phyloP scores from a whole-genome alignment of 805 yeast genomes.

The Zygoascus flipseniorum region DNA sequence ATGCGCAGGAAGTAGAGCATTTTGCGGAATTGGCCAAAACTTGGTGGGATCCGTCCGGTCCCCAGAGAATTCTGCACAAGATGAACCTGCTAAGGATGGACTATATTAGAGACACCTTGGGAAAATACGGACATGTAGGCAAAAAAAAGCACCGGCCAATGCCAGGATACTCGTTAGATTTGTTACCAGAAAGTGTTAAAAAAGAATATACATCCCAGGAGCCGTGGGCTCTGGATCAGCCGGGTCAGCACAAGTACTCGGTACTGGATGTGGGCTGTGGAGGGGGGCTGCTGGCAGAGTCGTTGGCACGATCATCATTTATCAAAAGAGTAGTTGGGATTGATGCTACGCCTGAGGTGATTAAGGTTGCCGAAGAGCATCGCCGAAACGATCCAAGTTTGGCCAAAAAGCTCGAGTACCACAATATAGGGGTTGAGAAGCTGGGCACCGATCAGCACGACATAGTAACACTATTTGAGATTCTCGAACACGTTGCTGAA shows the following conservation, averaged over 20 bases:
- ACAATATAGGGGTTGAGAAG: constrained; percentile 55
- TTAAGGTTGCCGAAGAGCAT: constrained; percentile 72
- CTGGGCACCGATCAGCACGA: constrained; percentile 45
- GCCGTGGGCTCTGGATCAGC: background rate
- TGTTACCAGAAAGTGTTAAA: constrained; percentile 45
- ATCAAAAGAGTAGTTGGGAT: constrained; percentile 68
- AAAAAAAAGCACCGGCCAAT: constrained; percentile 33
- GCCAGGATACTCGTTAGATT: constrained; percentile 66
- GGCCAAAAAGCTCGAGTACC: constrained; percentile 45
- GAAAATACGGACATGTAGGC: constrained; percentile 36
- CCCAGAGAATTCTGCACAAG: constrained; percentile 87
- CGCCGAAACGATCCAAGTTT: constrained; percentile 56
- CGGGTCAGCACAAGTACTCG: constrained; percentile 29
- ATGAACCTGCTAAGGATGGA: constrained; percentile 90
- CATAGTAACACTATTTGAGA: constrained; percentile 83
- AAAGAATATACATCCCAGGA: background rate
- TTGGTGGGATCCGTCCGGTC: constrained; percentile 98
- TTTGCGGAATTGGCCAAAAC: constrained; percentile 79
- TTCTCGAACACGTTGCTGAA: constrained; percentile 86
- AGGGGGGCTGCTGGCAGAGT: constrained; percentile 90
- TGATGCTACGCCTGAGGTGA: constrained; percentile 77
- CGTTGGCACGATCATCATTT: constrained; percentile 62
- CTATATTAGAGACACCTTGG: constrained; percentile 61
- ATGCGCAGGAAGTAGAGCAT: constrained; percentile 59
- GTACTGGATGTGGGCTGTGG: constrained; percentile 95